A percentile compares a stretch with the other conserved stretches of the same genome.
Evolutionary conservation across 148 eudicot species (phyloP).

Genomic region (Chenopodium berlandieri): DNA sequence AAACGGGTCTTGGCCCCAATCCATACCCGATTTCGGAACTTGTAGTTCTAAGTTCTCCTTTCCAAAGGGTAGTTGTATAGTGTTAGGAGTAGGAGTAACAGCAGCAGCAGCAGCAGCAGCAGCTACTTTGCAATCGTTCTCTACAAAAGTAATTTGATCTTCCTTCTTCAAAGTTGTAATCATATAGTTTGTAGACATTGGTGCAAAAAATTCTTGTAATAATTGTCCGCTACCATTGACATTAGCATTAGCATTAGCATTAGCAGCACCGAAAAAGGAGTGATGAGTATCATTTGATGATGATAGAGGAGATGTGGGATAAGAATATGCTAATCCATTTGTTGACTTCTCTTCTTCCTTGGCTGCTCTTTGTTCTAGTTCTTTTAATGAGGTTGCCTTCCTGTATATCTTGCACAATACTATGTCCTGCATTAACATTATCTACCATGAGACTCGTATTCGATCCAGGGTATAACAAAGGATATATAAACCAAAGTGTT

Average conservation of each 20-base stretch:
- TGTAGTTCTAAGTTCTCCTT: constrained; percentile 50
- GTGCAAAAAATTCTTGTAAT: constrained; percentile 26
- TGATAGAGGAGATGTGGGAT: constrained; percentile 45
- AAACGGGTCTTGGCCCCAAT: constrained; percentile 61
- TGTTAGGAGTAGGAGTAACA: neutral
- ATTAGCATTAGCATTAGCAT: neutral
- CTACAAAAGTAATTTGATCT: constrained; percentile 23
- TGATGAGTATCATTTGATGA: constrained; percentile 33
- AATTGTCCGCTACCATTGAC: constrained; percentile 5
- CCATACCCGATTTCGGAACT: constrained; percentile 46
- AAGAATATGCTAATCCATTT: constrained; percentile 4
- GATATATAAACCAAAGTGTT: no score
- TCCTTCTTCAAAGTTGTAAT: constrained; percentile 16
- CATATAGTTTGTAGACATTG: constrained; percentile 18
- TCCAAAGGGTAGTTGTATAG: constrained; percentile 43
- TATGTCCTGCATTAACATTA: constrained; percentile 55
- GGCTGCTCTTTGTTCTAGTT: constrained; percentile 77
- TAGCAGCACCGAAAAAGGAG: constrained; percentile 14
- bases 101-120: neutral
- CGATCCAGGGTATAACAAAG: neutral
- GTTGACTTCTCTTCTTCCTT: constrained; percentile 45
- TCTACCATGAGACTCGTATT: neutral
- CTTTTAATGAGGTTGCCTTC: constrained; percentile 86
- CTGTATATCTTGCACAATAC: constrained; percentile 89
- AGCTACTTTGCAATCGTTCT: constrained; percentile 10